phyloP scores from a whole-genome alignment of 73 alveolate genomes.

The Uronychia binucleata region DNA sequence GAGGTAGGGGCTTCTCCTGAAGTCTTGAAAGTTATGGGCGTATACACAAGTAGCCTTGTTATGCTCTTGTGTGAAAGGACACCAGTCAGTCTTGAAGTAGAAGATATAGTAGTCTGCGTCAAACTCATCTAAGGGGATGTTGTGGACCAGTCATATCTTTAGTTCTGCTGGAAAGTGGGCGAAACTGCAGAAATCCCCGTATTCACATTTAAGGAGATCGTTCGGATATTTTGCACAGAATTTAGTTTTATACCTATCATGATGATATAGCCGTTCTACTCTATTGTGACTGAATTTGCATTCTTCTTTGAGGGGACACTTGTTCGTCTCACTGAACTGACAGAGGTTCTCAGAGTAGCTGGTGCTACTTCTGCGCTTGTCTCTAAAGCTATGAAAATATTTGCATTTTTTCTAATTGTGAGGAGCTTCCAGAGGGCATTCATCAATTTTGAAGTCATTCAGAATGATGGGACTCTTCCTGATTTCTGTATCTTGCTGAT shows the following conservation, averaged over 20 bases:
- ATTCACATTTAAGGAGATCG: conserved; percentile 70
- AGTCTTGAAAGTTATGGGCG: conserved; percentile 94
- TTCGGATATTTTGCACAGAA: conserved; percentile 78
- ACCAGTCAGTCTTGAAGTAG: conserved; percentile 95
- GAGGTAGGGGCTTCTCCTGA: conserved; percentile 88
- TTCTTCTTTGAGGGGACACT: conserved; percentile 71
- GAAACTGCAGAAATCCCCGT: conserved; percentile 81
- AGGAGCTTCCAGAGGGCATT: conserved; percentile 9
- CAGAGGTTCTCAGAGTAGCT: conserved; percentile 69
- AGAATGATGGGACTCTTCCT: background rate
- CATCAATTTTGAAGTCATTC: conserved; percentile 15
- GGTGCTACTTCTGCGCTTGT: conserved; percentile 59
- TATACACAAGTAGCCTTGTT: conserved; percentile 93
- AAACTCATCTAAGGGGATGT: conserved; percentile 43
- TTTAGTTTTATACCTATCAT: conserved; percentile 80
- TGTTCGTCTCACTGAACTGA: conserved; percentile 66
- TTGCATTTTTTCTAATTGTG: conserved; percentile 85
- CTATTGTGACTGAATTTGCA: conserved; percentile 80
- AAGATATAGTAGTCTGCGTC: conserved; percentile 81
- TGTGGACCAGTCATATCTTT: conserved; percentile 82
- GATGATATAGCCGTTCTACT: conserved; percentile 82
- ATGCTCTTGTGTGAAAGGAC: conserved; percentile 90
- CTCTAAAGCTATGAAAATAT: conserved; percentile 73
- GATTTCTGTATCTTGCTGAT: background rate
- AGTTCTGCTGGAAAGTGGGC: conserved; percentile 84